Evolutionary conservation across 805 yeast genomes (phyloP).

Genomic region (Ogataea minuta): DNA sequence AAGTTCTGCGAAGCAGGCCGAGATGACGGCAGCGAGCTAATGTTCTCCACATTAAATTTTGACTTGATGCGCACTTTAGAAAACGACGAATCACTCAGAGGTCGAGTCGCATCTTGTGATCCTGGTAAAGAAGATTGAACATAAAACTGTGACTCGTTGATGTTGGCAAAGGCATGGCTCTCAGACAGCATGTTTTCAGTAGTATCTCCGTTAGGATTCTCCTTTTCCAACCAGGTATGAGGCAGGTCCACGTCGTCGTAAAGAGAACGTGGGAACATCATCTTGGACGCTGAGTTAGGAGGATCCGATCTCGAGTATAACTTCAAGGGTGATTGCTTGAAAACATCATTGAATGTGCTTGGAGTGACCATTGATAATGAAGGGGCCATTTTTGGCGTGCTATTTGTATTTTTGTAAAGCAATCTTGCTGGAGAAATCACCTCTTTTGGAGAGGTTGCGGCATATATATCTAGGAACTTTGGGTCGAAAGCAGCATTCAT

Average conservation of each 20-base stretch:
- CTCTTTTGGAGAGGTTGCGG: slow-evolving; percentile 16
- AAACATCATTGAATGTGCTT: slow-evolving; percentile 11
- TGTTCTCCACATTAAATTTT: slow-evolving; percentile 16
- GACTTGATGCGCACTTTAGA: slow-evolving; percentile 12
- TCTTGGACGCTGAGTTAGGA: slow-evolving; percentile 13
- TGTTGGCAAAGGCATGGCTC: slow-evolving; percentile 15
- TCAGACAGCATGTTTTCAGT: slow-evolving; percentile 18
- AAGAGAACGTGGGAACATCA: slow-evolving; percentile 16
- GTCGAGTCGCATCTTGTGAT: slow-evolving; percentile 18
- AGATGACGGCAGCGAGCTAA: slow-evolving; percentile 19
- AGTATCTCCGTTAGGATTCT: slow-evolving; percentile 15
- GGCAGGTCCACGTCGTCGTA: slow-evolving; percentile 19
- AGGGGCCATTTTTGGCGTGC: slow-evolving; percentile 11
- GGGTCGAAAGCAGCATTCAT: slow-evolving; percentile 15
- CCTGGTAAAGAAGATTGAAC: slow-evolving; percentile 20
- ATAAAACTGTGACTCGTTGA: slow-evolving; percentile 18
- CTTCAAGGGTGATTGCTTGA: slow-evolving; percentile 17
- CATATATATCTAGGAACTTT: slow-evolving; percentile 16
- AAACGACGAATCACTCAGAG: slow-evolving; percentile 13
- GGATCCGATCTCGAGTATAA: slow-evolving; percentile 13
- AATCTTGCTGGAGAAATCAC: slow-evolving; percentile 20
- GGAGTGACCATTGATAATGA: slow-evolving; percentile 12
- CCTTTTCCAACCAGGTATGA: slow-evolving; percentile 14
- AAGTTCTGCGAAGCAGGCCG: slow-evolving; percentile 16
- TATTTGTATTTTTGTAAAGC: slow-evolving; percentile 13